These are phyloP conservation scores for Rhipidocladum racemiflorum DNA, from an alignment of 176 grass and related monocot genomes.

Conservation along the genomic window DNA sequence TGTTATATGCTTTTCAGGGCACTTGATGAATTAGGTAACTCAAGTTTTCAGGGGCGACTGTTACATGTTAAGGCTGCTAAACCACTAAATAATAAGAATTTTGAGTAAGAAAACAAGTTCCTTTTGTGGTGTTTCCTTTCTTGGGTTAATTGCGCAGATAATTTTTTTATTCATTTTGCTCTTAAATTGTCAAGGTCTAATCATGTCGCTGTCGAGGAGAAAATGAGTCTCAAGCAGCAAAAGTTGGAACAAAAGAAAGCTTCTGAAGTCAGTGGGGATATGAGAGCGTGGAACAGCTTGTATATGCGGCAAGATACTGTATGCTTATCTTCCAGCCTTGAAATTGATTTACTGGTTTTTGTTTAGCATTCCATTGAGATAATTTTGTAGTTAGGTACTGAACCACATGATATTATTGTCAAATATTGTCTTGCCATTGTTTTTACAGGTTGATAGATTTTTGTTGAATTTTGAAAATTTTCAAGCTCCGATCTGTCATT, in stretches of 20 bases:
- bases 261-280: conserved; percentile 88
- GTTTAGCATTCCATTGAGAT: not conserved
- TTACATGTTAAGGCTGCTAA: conserved; percentile 84
- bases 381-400: not conserved
- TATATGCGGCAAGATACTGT: conserved; percentile 92
- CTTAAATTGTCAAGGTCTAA: conserved; percentile 54
- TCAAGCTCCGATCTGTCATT: not conserved
- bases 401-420: not conserved
- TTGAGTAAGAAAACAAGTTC: conserved; percentile 57
- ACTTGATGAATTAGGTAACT: conserved; percentile 92
- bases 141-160: conserved; percentile 9
- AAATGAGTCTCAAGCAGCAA: conserved; percentile 82
- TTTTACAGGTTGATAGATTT: not conserved
- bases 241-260: conserved; percentile 78
- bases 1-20: conserved; percentile 47
- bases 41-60: conserved; percentile 83
- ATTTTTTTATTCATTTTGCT: conserved; percentile 12
- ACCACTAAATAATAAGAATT: conserved; percentile 65
- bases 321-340: conserved; percentile 35
- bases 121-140: conserved; percentile 16
- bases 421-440: not conserved
- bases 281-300: conserved; percentile 84
- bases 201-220: conserved; percentile 40
- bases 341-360: conserved; percentile 24
- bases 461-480: not conserved